Evolutionary conservation across 139 green algal species (phyloP).

Genomic region (Eudorina sp.): DNA sequence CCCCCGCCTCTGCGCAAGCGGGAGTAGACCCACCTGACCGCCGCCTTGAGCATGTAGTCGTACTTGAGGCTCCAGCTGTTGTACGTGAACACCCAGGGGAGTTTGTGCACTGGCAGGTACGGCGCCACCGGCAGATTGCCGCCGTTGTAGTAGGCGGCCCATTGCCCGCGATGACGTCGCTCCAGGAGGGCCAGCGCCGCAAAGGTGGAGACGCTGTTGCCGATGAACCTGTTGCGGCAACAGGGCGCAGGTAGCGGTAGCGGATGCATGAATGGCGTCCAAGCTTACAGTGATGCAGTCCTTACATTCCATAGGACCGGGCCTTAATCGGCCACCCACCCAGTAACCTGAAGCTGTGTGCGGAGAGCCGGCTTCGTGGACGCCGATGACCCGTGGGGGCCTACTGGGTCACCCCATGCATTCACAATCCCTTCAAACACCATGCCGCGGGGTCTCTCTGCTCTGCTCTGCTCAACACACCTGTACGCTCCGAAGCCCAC

Average conservation of each 20-base stretch:
- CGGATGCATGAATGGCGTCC: neutral
- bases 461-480: neutral
- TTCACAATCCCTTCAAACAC: too few relatives aligned
- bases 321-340: neutral
- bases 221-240: conserved; percentile 51
- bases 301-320: neutral
- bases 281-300: neutral
- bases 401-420: too few relatives aligned
- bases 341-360: too few relatives aligned
- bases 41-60: conserved; percentile 65
- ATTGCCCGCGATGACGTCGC: conserved; percentile 56
- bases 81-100: conserved; percentile 69
- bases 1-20: too few relatives aligned
- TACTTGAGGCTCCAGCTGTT: conserved; percentile 47
- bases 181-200: conserved; percentile 65
- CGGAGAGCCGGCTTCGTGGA: too few relatives aligned
- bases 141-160: conserved; percentile 70
- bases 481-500: conserved; percentile 36
- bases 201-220: conserved; percentile 70
- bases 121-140: conserved; percentile 61
- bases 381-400: too few relatives aligned
- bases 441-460: too few relatives aligned
- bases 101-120: conserved; percentile 29
- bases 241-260: neutral
- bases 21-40: conserved; percentile 31